Evolutionary conservation across 2,329 filamentous ascomycete genomes (phyloP).

Genomic region (Aspergillaceae sp.): DNA sequence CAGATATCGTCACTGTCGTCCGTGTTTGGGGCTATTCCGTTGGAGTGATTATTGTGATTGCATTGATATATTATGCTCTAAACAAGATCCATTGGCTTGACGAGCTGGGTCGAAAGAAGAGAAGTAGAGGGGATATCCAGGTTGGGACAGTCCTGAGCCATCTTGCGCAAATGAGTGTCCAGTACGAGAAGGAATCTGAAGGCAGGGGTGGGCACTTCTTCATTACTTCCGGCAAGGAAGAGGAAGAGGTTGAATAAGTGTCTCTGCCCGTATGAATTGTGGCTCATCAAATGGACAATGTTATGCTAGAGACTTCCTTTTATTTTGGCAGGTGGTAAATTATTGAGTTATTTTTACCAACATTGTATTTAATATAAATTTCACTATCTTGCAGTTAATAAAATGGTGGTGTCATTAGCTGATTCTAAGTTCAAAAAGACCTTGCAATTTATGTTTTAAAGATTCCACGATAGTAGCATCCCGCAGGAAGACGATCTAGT

Average conservation of each 20-base stretch:
- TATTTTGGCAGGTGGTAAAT: too few species aligned
- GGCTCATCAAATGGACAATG: too few species aligned
- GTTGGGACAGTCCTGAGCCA: constrained; percentile 45
- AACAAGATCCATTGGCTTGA: constrained; percentile 38
- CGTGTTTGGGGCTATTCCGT: constrained; percentile 45
- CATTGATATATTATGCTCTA: constrained; percentile 42
- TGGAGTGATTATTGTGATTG: constrained; percentile 44
- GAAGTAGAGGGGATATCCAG: constrained; percentile 40
- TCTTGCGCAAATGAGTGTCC: constrained; percentile 40
- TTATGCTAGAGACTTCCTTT: too few species aligned
- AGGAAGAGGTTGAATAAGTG: constrained; percentile 35
- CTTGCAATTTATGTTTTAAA: too few species aligned
- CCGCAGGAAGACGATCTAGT: too few species aligned
- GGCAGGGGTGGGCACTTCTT: constrained; percentile 27
- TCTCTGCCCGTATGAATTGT: too few species aligned
- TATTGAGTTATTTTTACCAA: too few species aligned
- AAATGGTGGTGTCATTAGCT: too few species aligned
- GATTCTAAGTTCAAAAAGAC: too few species aligned
- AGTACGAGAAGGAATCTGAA: constrained; percentile 41
- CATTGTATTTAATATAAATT: too few species aligned
- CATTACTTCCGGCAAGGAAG: constrained; percentile 35
- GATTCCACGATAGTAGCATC: too few species aligned
- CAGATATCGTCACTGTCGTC: constrained; percentile 48
- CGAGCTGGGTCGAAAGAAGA: constrained; percentile 41
- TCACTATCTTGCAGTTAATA: too few species aligned